Conservation (phyloP, 2,329 filamentous ascomycete genomes). For the Aureobasidium subglaciale region DNA sequence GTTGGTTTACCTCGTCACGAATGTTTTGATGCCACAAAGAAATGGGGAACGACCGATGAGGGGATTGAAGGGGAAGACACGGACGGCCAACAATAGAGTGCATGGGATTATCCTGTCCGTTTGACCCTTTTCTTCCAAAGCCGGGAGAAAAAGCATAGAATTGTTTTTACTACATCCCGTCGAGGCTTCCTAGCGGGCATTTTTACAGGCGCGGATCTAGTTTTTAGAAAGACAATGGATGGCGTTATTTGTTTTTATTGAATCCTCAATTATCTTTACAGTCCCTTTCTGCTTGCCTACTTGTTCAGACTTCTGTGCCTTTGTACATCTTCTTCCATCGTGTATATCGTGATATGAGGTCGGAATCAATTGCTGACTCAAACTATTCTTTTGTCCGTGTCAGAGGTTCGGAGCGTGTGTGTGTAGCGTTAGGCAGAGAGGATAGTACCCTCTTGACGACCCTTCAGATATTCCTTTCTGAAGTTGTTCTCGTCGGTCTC, state of each 20-base stretch:
- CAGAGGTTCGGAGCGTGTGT: neutral
- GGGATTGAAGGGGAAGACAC: neutral
- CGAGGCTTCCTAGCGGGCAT: slow-evolving; percentile 3
- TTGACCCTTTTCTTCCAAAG: neutral
- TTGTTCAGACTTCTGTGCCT: neutral
- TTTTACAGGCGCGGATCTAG: slow-evolving; percentile 5
- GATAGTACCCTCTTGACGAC: slow-evolving; percentile 13
- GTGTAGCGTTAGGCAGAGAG: slow-evolving; percentile 2
- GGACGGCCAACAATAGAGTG: neutral
- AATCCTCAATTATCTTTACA: neutral
- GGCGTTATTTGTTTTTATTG: slow-evolving; percentile 1
- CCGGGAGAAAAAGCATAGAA: slow-evolving; percentile 10
- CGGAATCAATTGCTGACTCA: neutral
- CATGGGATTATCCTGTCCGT: neutral
- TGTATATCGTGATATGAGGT: neutral
- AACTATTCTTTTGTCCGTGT: neutral
- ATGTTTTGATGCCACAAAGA: slow-evolving; percentile 7
- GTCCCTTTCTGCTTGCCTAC: neutral
- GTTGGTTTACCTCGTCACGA: slow-evolving; percentile 10
- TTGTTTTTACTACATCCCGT: slow-evolving; percentile 1
- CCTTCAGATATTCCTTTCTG: slow-evolving; percentile 67
- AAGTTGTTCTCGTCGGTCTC: slow-evolving; percentile 74
- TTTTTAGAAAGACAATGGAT: slow-evolving; percentile 13
- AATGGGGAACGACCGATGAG: neutral
- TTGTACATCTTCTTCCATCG: neutral